These are phyloP conservation scores for Coprinopsis sp. DNA, from an alignment of 768 basidiomycete genomes.

Conservation along the genomic window DNA sequence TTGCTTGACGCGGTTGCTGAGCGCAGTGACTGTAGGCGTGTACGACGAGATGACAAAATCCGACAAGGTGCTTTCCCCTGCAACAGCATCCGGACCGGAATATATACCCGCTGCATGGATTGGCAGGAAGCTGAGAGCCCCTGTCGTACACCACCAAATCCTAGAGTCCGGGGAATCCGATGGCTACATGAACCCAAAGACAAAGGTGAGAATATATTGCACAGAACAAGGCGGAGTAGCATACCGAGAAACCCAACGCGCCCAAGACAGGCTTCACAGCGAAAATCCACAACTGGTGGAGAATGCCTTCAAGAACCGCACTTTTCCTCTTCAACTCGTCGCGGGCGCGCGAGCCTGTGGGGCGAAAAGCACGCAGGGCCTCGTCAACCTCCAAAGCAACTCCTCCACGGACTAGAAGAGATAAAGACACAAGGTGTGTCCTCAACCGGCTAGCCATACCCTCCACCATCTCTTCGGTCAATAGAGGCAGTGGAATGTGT, in stretches of 20 bases:
- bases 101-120: constrained; percentile 8
- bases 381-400: background rate
- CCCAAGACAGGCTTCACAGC: constrained; percentile 3
- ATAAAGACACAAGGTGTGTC: background rate
- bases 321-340: background rate
- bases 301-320: background rate
- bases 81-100: background rate
- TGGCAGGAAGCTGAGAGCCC: constrained; percentile 6
- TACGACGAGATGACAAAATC: constrained; percentile 12
- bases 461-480: background rate
- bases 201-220: background rate
- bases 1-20: background rate
- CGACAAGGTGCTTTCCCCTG: background rate
- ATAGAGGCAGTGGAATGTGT: constrained; percentile 2
- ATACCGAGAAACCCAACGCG: constrained; percentile 1
- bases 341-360: background rate
- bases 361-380: background rate
- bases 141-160: constrained; percentile 10
- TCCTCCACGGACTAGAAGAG: background rate
- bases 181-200: background rate
- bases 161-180: background rate
- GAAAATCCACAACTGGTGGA: background rate
- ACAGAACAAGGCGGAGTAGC: background rate
- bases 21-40: constrained; percentile 9
- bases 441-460: background rate